These are phyloP conservation scores for Wallacemonas collosoma DNA, from an alignment of 208 protist genomes.

Conservation along the genomic window DNA sequence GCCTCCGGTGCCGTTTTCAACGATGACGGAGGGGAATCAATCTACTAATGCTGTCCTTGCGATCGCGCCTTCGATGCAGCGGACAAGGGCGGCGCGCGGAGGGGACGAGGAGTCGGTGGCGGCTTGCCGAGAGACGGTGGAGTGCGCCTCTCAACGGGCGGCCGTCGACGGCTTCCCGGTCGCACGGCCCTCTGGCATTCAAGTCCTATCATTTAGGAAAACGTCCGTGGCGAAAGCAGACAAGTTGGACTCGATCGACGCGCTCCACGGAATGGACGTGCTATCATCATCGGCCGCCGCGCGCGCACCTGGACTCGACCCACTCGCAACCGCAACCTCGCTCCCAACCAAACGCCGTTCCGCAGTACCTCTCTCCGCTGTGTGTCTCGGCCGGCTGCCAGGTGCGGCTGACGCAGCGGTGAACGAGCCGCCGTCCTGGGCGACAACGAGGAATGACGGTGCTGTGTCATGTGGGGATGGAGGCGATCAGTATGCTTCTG, in stretches of 20 bases:
- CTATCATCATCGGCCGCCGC: background rate
- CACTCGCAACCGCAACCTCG: background rate
- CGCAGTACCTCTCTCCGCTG: constrained; percentile 9
- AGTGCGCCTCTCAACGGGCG: background rate
- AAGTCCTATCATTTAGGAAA: constrained; percentile 23
- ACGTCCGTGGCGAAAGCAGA: background rate
- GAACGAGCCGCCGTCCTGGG: no score
- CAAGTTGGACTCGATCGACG: no score
- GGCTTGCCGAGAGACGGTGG: background rate
- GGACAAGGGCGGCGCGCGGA: no score
- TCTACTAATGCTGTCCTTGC: no score
- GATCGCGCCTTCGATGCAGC: no score
- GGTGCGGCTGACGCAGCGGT: background rate
- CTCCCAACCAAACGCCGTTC: background rate
- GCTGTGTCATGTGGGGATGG: no score
- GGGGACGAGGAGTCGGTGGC: no score
- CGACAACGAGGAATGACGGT: no score
- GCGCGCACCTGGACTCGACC: constrained; percentile 3
- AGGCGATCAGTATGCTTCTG: no score
- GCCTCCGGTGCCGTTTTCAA: no score
- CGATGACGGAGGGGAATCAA: no score
- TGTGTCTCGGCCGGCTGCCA: background rate
- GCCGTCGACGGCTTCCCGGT: background rate
- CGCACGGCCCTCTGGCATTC: constrained; percentile 2
- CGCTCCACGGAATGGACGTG: no score